These are phyloP conservation scores for Obba rivulosa DNA, from an alignment of 768 basidiomycete genomes.

Conservation along the genomic window DNA sequence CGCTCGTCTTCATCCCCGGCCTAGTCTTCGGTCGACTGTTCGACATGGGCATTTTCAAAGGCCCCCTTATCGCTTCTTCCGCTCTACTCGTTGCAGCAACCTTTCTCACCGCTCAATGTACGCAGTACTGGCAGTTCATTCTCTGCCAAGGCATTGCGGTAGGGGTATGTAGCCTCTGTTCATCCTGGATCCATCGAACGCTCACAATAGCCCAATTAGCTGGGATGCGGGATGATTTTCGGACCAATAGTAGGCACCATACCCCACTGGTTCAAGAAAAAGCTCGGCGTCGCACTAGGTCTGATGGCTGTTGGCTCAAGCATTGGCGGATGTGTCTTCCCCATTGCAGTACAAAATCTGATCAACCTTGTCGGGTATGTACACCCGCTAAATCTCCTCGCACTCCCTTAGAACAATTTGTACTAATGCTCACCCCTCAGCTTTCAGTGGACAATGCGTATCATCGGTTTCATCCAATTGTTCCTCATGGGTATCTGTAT, in stretches of 20 bases:
- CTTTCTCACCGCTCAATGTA: slow-evolving; percentile 69
- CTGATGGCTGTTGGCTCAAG: slow-evolving; percentile 61
- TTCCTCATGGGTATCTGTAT: slow-evolving; percentile 30
- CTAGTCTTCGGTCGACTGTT: slow-evolving; percentile 64
- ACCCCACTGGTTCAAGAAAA: slow-evolving; percentile 70
- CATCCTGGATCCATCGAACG: background rate
- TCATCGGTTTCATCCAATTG: slow-evolving; percentile 59
- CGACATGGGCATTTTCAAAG: slow-evolving; percentile 63
- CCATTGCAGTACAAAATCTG: slow-evolving; percentile 53
- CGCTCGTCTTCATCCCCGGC: slow-evolving; percentile 57
- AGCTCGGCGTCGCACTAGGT: slow-evolving; percentile 53
- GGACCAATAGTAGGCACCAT: slow-evolving; percentile 55
- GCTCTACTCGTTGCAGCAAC: slow-evolving; percentile 47
- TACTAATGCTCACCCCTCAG: slow-evolving; percentile 30
- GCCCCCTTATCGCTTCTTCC: slow-evolving; percentile 44
- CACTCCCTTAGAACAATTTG: too few relatives aligned
- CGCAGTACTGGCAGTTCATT: slow-evolving; percentile 71
- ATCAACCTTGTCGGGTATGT: slow-evolving; percentile 51
- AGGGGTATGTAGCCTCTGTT: slow-evolving; percentile 42
- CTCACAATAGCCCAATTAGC: slow-evolving; percentile 10
- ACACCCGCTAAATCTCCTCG: too few relatives aligned
- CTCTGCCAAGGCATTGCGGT: slow-evolving; percentile 67
- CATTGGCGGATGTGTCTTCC: slow-evolving; percentile 63
- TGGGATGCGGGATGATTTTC: slow-evolving; percentile 48
- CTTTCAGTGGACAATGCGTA: slow-evolving; percentile 76